Evolutionary conservation across 2,329 filamentous ascomycete species (phyloP).

Genomic region (Tricladium varicosporioides): DNA sequence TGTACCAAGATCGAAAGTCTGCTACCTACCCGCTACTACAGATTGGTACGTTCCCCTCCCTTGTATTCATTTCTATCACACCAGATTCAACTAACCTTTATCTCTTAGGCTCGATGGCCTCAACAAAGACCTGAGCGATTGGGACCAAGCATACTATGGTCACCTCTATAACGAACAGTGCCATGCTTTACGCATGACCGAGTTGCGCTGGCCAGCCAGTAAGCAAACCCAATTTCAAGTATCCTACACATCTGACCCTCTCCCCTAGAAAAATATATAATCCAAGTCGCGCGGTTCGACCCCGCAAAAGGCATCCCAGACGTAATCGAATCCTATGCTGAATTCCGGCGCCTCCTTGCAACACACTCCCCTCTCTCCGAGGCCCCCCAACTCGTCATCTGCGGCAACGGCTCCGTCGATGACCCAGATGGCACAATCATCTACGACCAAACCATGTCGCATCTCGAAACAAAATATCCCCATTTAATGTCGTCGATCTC

Average conservation of each 20-base stretch:
- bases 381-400: constrained; percentile 71
- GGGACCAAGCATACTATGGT: constrained; percentile 71
- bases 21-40: constrained; percentile 76
- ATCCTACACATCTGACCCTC: no score
- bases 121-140: constrained; percentile 70
- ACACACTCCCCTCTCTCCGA: constrained; percentile 46
- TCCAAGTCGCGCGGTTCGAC: constrained; percentile 80
- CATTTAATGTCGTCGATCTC: constrained; percentile 65
- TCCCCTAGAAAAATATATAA: constrained; percentile 63
- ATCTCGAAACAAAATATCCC: constrained; percentile 61
- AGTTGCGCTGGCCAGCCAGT: constrained; percentile 55
- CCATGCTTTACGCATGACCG: constrained; percentile 57
- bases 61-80: constrained; percentile 26
- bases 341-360: constrained; percentile 63
- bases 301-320: constrained; percentile 80
- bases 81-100: neutral
- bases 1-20: constrained; percentile 65
- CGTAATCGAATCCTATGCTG: constrained; percentile 72
- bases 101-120: constrained; percentile 67
- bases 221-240: constrained; percentile 12
- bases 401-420: constrained; percentile 77
- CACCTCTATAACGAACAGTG: constrained; percentile 68
- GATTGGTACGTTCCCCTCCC: constrained; percentile 56
- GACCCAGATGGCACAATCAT: constrained; percentile 74
- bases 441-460: constrained; percentile 68